Base-by-base conservation (phyloP, 441 rosid species). In the Euphorbia celastroides region DNA sequence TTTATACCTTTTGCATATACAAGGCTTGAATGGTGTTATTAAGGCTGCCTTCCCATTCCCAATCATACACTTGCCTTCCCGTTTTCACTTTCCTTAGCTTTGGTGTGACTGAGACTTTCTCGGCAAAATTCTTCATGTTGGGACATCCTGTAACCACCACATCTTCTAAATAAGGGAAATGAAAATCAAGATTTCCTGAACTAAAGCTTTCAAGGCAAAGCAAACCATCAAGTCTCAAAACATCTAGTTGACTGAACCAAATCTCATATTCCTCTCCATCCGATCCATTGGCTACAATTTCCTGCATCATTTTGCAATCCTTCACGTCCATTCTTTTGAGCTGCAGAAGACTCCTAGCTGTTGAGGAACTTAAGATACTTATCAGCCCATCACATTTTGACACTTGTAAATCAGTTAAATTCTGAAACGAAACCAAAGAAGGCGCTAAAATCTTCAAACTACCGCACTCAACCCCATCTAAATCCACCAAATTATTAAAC, bases 151-250 rank as follows among this genome's bases (percentile, higher is more conserved):
- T n/a, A 31, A 77, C 70, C 1, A 1, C 1, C 7, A 71, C 26
- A 1, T 25, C 10, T 7, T 8, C 16, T 41, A 78, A 20, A 22
- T 30, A 38, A n/a, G 81, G 70, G 20, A 71, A 65, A 7, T 30
- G 57, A 27, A 78, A 55, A 34, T 11, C 14, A 22, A 14, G 48
- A 26, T 14, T 66, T 2, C 71, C 44, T 0, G 63, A 38, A 57
- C 65, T 66, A 31, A 78, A 75, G 66, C 68, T 59, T 34, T 50
- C 25, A 32, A 78, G 77, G 68, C 52, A 57, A 22, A 52, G 60
- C 26, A 72, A 44, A 14, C 30, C 22, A n/a, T 57, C 7, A 46
- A 64, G 65, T 23, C 9, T 16, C 12, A 70, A 23, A 28, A 5
- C 32, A 28, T 38, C 20, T 41, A 75, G 38, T 31, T 54, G 23